Evolutionary conservation across 768 basidiomycete species (phyloP).

Genomic region (Psilocybe tampanensis): DNA sequence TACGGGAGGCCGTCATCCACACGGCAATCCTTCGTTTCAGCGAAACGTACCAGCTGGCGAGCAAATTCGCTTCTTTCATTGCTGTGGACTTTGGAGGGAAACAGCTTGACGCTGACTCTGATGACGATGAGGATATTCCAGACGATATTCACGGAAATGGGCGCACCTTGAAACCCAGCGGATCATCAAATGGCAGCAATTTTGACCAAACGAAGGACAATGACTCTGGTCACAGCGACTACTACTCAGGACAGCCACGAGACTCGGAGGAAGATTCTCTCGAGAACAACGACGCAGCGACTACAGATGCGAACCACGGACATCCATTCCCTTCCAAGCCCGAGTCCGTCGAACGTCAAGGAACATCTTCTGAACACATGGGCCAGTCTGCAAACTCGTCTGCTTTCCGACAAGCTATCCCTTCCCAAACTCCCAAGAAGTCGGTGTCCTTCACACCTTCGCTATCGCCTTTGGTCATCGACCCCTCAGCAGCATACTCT

Average conservation of each 20-base stretch:
- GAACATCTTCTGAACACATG: neutral
- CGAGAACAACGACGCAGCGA: neutral
- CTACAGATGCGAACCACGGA: neutral
- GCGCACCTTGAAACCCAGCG: neutral
- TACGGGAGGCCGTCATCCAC: constrained; percentile 1
- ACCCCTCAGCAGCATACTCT: neutral
- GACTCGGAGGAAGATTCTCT: too few relatives aligned
- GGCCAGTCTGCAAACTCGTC: neutral
- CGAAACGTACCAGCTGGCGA: constrained; percentile 8
- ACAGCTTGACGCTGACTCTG: neutral
- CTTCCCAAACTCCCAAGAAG: neutral
- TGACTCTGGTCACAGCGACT: too few relatives aligned
- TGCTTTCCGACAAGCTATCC: neutral
- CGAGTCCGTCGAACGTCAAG: neutral
- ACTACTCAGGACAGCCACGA: too few relatives aligned
- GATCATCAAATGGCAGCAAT: neutral
- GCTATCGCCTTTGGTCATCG: neutral
- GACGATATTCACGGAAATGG: neutral
- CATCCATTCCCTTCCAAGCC: neutral
- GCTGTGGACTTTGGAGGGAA: neutral
- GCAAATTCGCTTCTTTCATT: constrained; percentile 7
- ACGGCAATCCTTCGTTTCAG: constrained; percentile 2
- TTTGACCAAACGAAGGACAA: neutral
- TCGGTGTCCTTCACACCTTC: neutral
- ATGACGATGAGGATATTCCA: neutral